Conservation (phyloP, 2,329 filamentous ascomycete species). For the Penicillium concentricum region DNA sequence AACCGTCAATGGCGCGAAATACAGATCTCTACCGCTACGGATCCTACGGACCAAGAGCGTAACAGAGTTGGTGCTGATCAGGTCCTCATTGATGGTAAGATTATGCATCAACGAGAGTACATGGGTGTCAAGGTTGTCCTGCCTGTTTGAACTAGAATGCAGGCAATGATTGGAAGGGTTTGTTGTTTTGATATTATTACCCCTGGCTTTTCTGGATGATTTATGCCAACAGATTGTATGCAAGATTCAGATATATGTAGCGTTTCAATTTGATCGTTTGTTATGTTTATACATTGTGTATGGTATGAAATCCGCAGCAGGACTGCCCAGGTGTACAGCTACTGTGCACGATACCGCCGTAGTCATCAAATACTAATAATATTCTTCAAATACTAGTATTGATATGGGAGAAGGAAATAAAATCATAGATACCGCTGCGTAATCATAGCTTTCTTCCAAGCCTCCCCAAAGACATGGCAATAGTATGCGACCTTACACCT, state of each 20-base stretch:
- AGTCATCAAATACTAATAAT: no score
- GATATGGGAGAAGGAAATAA: no score
- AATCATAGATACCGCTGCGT: no score
- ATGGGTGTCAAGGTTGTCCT: slow-evolving; percentile 50
- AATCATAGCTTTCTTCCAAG: background rate
- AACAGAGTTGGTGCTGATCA: slow-evolving; percentile 47
- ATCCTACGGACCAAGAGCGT: slow-evolving; percentile 43
- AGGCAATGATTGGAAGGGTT: background rate
- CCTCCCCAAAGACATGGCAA: background rate
- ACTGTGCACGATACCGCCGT: no score
- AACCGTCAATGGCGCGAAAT: slow-evolving; percentile 53
- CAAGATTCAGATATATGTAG: background rate
- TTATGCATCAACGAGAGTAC: slow-evolving; percentile 49
- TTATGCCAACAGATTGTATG: background rate
- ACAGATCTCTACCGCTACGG: slow-evolving; percentile 47
- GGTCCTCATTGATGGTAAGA: slow-evolving; percentile 45
- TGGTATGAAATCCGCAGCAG: background rate
- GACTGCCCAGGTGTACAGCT: background rate
- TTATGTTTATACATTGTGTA: background rate
- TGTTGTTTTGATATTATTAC: background rate
- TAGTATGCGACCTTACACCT: no score
- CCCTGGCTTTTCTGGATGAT: background rate
- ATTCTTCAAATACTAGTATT: no score
- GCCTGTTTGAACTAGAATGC: slow-evolving; percentile 35
- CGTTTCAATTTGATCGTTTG: background rate